Base-by-base conservation (phyloP, 164 flowering plant species). In the Macadamia tetraphylla region DNA sequence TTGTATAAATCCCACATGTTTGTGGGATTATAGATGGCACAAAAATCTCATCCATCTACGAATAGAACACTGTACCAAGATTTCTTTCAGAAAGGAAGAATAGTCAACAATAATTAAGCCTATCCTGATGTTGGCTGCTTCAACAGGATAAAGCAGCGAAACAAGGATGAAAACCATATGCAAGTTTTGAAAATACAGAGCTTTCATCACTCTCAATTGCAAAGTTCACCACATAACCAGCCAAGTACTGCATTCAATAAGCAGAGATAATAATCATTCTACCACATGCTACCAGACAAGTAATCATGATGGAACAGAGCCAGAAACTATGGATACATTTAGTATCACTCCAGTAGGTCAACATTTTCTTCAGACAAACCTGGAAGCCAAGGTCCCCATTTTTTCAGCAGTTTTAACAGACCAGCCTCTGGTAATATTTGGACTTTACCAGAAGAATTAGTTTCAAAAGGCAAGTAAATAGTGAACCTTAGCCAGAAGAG, bases 401-500 rank as follows among this genome's bases (percentile, higher is more conserved):
- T 64, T 62, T 8, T 42, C 2, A 13, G 40, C 60, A 52, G 57
- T 51, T 59, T 66, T 55, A 6, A 53, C 15, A 60, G 60, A 52
- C 46, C 53, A 64, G 9, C 52, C 53, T 67, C 35, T 9, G 11
- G 35, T 55, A 56, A 59, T 66, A 40, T 64, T 29, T 65, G 61
- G 11, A 6, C 14, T 48, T 23, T 56, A 57, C 18, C 63, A 42
- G 40, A 40, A 44, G 13, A 44, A 70, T 30, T 63, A 11, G 8
- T 29, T n/a, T 40, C 56, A 72, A 76, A 78, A 64, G 78, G 29
- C 29, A 66, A 49, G 44, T 8, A 80, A 76, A 63, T 72, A 70
- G 73, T 56, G 69, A 69, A 64, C 48, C 53, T 71, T 58, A 65
- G 62, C 64, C 77, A 76, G 64, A 75, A 65, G 67, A 74, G 67